These are phyloP conservation scores for Millerago galiae DNA, from an alignment of 805 yeast species.

Conservation along the genomic window DNA sequence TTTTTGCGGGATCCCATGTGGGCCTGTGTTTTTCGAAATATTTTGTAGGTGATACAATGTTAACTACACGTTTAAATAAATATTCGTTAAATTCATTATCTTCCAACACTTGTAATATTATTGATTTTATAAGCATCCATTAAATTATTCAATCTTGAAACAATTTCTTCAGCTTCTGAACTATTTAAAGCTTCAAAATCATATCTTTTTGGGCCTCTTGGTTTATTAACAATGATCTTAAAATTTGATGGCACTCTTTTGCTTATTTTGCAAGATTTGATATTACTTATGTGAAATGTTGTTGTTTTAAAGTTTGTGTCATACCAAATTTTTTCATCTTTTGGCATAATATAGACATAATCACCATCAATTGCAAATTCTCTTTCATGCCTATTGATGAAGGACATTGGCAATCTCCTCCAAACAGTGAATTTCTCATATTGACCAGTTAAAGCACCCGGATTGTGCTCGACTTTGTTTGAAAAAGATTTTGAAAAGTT, in stretches of 20 bases:
- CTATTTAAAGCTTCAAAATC: constrained; percentile 72
- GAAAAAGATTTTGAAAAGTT: constrained; percentile 27
- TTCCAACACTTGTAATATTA: constrained; percentile 3
- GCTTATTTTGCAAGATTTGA: constrained; percentile 69
- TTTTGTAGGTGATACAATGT: too few relatives aligned
- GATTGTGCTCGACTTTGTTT: constrained; percentile 10
- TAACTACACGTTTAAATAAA: not conserved
- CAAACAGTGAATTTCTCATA: constrained; percentile 83
- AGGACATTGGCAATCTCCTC: constrained; percentile 82
- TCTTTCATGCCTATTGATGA: constrained; percentile 74
- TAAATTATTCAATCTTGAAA: constrained; percentile 57
- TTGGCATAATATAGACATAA: constrained; percentile 81
- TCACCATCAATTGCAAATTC: constrained; percentile 91
- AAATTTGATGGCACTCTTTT: constrained; percentile 70
- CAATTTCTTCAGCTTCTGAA: constrained; percentile 64
- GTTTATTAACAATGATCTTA: constrained; percentile 69
- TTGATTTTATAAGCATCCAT: constrained; percentile 47
- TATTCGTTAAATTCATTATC: not conserved
- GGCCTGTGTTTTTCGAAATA: too few relatives aligned
- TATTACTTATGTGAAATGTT: constrained; percentile 78
- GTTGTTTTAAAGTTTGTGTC: constrained; percentile 70
- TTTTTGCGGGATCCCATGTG: too few relatives aligned
- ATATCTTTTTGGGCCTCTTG: constrained; percentile 70
- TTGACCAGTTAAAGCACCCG: constrained; percentile 25
- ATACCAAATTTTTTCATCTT: constrained; percentile 69